Evolutionary conservation across 129 eudicot genomes (phyloP), one percentile per base, ranked within the genome.

Genomic region (Gnaphalium uliginosum): DNA sequence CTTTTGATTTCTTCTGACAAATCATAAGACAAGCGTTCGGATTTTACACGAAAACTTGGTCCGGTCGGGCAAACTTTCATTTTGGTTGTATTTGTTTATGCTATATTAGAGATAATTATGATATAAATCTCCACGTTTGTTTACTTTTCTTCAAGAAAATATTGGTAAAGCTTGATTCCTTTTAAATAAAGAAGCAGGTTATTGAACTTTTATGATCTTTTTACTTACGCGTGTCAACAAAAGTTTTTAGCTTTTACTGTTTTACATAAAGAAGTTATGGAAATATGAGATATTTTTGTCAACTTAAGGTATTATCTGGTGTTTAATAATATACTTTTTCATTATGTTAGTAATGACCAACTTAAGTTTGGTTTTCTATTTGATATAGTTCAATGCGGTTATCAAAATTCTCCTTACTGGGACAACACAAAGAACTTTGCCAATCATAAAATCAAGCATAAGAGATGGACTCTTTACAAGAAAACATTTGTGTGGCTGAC

Each of bases 201-300:
- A 61, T 0, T 61, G 33, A 61, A 61, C 66, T 61, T 61, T 61
- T 61, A 61, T 61, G 66, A 61, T 61, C 35, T 26, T 61, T 61
- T 61, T 61, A 61, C 66, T 61, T 61, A 19, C 11, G 66, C 26
- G 37, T 61, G 21, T 60, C 66, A 22, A 25, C 6, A 24, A 10
- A 58, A 60, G 66, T 25, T 25, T 13, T 61, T 61, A 26, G 66
- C 66, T 18, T n/a, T 54, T 54, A 24, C 32, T n/a, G n/a, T 10
- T 41, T 41, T 10, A 41, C 33, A 59, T 21, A 24, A 23, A 1
- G 32, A 59, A 59, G 17, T 59, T 24, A 24, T 24, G 65, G 30
- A 59, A 4, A 11, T 50, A 59, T 7, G 65, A 13, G 18, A 24
- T 59, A 24, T 59, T 23, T 59, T 24, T 23, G 18, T 59, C 65